A percentile compares a stretch with the other conserved stretches of the same genome.
Evolutionary conservation across 257 asterid genomes (phyloP).

Genomic region (Nicotiana noctiflora): DNA sequence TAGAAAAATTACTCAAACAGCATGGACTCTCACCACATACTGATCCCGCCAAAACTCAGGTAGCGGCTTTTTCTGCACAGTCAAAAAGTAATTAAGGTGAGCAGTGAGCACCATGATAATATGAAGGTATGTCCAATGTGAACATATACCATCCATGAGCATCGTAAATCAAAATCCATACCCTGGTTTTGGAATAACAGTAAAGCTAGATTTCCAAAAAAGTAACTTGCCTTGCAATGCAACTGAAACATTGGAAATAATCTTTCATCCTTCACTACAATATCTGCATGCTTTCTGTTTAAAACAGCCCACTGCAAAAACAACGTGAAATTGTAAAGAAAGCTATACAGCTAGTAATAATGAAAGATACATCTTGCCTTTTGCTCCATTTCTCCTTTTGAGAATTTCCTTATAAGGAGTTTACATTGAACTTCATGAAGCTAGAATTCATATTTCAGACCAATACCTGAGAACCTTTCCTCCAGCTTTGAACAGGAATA

Average conservation of each 20-base stretch:
- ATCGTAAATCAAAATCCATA: background rate
- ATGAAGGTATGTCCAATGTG: background rate
- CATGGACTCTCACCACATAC: conserved; percentile 56
- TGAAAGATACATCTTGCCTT: background rate
- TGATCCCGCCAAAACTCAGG: conserved; percentile 98
- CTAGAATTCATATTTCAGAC: conserved; percentile 8
- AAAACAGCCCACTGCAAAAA: conserved; percentile 90
- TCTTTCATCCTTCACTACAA: conserved; percentile 65
- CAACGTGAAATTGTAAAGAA: conserved; percentile 5
- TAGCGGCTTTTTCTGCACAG: conserved; percentile 69
- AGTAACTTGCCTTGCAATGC: conserved; percentile 82
- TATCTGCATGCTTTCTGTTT: conserved; percentile 82
- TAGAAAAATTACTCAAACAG: conserved; percentile 12
- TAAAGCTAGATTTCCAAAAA: background rate
- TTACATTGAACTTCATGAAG: background rate
- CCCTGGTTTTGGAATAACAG: background rate
- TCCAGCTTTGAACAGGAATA: conserved; percentile 74
- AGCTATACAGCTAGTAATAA: background rate
- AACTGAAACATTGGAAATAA: conserved; percentile 71
- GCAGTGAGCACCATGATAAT: conserved; percentile 7
- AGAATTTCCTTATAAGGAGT: background rate
- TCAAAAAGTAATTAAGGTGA: conserved; percentile 15
- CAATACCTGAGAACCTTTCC: conserved; percentile 97
- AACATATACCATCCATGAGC: background rate
- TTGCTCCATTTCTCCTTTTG: conserved; percentile 1